Evolutionary conservation across 2,329 filamentous ascomycete genomes (phyloP).

Genomic region (Pestalotiopsis sp.): DNA sequence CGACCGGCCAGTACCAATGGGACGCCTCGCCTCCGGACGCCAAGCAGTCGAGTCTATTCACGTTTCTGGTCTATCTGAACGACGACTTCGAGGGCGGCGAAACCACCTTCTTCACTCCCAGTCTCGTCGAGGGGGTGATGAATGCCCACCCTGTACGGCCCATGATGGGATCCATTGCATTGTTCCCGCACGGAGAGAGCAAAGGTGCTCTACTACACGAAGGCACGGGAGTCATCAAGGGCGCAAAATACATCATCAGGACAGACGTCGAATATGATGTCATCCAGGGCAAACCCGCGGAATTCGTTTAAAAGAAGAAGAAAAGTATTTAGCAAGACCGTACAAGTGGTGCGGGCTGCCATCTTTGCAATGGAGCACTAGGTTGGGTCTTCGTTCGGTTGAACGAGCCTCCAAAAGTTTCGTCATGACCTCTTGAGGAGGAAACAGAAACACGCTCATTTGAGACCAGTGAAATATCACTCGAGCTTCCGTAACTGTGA

Average conservation of each 20-base stretch:
- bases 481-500: too few species aligned
- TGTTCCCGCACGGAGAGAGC: conserved; percentile 73
- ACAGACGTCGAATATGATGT: conserved; percentile 75
- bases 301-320: too few species aligned
- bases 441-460: too few species aligned
- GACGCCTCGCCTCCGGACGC: conserved; percentile 62
- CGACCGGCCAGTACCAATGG: conserved; percentile 62
- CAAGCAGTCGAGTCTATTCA: conserved; percentile 70
- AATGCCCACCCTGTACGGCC: conserved; percentile 72
- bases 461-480: too few species aligned
- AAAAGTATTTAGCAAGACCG: background rate
- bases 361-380: background rate
- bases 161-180: conserved; percentile 68
- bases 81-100: conserved; percentile 74
- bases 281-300: background rate
- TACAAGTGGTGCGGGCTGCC: background rate
- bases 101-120: conserved; percentile 72
- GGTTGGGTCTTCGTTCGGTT: too few species aligned
- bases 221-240: conserved; percentile 70
- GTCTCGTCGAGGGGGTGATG: conserved; percentile 63
- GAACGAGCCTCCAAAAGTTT: too few species aligned
- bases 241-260: conserved; percentile 70
- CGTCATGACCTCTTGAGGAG: too few species aligned
- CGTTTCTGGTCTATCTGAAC: conserved; percentile 71
- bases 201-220: conserved; percentile 69